Evolutionary conservation across 345 rosid genomes (phyloP), one percentile per base, ranked within the genome.

Genomic region (Passiflora organensis): DNA sequence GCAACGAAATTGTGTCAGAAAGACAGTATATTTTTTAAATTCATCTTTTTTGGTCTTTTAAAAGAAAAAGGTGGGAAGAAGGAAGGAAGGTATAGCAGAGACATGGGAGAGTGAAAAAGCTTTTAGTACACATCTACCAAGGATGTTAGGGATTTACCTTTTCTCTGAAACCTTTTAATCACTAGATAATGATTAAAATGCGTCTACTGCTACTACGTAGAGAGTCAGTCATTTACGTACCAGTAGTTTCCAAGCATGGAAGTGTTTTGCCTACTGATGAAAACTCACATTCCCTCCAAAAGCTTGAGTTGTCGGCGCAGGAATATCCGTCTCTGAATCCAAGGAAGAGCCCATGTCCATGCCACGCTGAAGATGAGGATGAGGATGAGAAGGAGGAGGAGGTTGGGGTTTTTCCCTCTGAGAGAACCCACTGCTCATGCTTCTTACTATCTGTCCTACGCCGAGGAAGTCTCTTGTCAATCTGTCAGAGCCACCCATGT

Each of bases 401-500:
- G 32, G 51, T 14, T 23, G 49, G 19, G 39, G 68, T 16, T 64
- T 64, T 10, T 60, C 67, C 55, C 67, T 55, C 28, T 51, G 66
- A 15, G 68, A 44, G 21, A 57, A 56, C 17, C 67, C 67, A 6
- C 72, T 67, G 11, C 67, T 68, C 32, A 52, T 50, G 53, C 44
- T 78, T 67, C 80, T 75, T 49, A 75, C 79, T 17, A 75, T 75
- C 47, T 81, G 87, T 48, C 94, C 94, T 25, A 85, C 94, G 2
- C 94, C 89, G 24, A 85, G 89, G 56, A 85, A 85, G 67, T 85
- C 94, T 64, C 89, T 75, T 1, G 94, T 85, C 77, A 79, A 63
- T 39, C 81, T 74, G 59, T 82, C 84, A 4, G 84, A 78, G 9
- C 78, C 81, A 2, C 82, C 79, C 15, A 82, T 70, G 67, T 68